Evolutionary conservation across 371 early-diverging fungal genomes (phyloP), one percentile per base, ranked within the genome.

Genomic region (Circinella minor): DNA sequence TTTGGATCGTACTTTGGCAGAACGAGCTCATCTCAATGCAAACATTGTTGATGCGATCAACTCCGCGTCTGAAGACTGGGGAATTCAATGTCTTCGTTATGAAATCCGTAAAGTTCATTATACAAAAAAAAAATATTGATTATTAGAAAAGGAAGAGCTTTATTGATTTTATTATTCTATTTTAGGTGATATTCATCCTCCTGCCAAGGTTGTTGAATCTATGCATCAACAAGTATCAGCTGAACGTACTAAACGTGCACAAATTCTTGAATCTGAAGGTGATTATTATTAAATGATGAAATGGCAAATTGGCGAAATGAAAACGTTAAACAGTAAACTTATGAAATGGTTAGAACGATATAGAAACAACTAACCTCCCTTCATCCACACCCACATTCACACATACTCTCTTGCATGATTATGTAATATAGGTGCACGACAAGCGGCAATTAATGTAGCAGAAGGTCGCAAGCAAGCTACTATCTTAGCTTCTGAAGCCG

Each of bases 191-290:
- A 98, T 98, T 67, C 98, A 97, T 78, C 96, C 97, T 67, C 98
- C 99, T 8, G 88, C 89, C 37, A 96, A 95, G 78, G 98, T 99
- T 5, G 96, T 98, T 13, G 91, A 93, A 70, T 91, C 95, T 27
- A 99, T 99, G 98, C 99, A 99, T 74, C 95, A 95, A 76, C 96
- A 97, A 75, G 98, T 98, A 17, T 94, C 96, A 43, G 98, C 98
- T 1, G 98, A 99, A 78, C 88, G 99, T 68, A 91, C 93, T 67
- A 98, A 98, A 82, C 88, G 99, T 54, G 99, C 99, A 7, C 95
- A 95, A 77, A 98, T 99, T 79, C 80, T 99, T 11, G 98, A 98
- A 75, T 93, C 94, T 34, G 99, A 99, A 84, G 98, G 69, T 69
- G 48, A 49, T 4, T 46, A 51, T 5, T 1, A n/a, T 13, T 13